Percentiles rank a stretch among this genome's conserved stretches.
Evolutionary conservation across 129 eudicot genomes (phyloP).

Genomic region (Helianthus annuus): DNA sequence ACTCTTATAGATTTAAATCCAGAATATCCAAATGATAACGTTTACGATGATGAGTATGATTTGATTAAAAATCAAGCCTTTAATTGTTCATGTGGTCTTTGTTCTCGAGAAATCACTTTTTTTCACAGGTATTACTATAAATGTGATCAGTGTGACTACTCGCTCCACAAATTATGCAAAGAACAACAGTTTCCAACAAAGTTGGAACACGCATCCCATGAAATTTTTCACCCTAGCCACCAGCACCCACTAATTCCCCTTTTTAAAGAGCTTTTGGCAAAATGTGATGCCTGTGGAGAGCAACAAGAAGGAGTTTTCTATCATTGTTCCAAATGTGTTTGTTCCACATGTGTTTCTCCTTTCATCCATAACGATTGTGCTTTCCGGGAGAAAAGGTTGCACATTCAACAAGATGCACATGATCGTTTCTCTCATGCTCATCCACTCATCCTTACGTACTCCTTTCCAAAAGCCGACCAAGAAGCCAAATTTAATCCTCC

Average conservation of each 20-base stretch:
- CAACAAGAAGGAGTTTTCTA: conserved; percentile 18
- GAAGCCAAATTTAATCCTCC: background rate
- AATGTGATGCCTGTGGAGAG: conserved; percentile 26
- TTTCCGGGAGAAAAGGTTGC: background rate
- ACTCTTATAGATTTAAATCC: too few relatives aligned
- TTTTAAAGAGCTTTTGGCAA: background rate
- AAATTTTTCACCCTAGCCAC: conserved; percentile 5
- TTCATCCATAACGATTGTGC: conserved; percentile 8
- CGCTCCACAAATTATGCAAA: background rate
- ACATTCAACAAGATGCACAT: background rate
- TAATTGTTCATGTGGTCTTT: background rate
- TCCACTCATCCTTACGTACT: conserved; percentile 25
- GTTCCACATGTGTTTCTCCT: conserved; percentile 9
- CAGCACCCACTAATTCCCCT: background rate
- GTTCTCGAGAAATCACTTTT: background rate
- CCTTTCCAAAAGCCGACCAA: background rate
- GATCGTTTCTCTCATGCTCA: conserved; percentile 8
- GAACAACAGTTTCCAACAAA: background rate
- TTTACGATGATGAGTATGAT: too few relatives aligned
- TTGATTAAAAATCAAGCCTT: too few relatives aligned
- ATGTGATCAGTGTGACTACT: background rate
- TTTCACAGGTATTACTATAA: background rate
- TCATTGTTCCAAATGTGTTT: conserved; percentile 20
- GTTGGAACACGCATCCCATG: background rate
- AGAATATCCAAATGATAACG: too few relatives aligned